phyloP scores from a whole-genome alignment of 352 stramenopile genomes.

The Thalassiosira allenii region DNA sequence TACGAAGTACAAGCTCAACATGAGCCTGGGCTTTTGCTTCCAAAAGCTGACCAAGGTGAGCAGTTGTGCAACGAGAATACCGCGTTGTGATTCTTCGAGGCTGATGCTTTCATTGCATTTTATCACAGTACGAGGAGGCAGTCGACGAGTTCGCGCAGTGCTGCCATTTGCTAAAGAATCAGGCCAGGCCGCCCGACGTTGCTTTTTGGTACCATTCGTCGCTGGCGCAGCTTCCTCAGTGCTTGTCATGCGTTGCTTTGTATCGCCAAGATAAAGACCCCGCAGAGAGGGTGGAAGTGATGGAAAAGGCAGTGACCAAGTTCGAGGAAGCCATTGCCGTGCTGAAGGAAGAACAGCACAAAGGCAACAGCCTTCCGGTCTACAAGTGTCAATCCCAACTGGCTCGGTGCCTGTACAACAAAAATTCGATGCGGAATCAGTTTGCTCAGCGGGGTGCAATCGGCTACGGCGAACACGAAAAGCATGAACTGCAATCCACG shows the following conservation, averaged over 20 bases:
- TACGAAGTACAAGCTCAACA: too few species aligned
- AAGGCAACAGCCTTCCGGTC: neutral
- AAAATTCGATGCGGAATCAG: constrained; percentile 7
- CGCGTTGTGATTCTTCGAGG: too few species aligned
- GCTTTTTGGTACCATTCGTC: neutral
- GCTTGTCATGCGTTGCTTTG: neutral
- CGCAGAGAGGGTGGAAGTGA: neutral
- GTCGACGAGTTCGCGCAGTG: too few species aligned
- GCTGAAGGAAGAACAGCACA: neutral
- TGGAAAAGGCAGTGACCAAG: neutral
- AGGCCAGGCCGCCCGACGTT: too few species aligned
- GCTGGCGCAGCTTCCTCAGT: constrained; percentile 9
- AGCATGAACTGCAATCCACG: neutral
- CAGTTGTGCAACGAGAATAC: too few species aligned
- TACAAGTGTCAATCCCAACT: constrained; percentile 8
- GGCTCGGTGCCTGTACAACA: neutral
- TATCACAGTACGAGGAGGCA: too few species aligned
- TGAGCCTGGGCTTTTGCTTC: too few species aligned
- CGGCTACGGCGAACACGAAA: neutral
- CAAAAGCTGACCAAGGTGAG: too few species aligned
- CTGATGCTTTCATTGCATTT: too few species aligned
- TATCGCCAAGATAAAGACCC: constrained; percentile 16
- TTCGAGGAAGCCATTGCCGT: neutral
- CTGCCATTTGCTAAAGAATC: too few species aligned
- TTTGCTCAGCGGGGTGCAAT: constrained; percentile 5